A percentile compares a stretch with the other conserved stretches of the same genome.
Conservation (phyloP, 139 green algal species). For the Tetraselmis striata region DNA sequence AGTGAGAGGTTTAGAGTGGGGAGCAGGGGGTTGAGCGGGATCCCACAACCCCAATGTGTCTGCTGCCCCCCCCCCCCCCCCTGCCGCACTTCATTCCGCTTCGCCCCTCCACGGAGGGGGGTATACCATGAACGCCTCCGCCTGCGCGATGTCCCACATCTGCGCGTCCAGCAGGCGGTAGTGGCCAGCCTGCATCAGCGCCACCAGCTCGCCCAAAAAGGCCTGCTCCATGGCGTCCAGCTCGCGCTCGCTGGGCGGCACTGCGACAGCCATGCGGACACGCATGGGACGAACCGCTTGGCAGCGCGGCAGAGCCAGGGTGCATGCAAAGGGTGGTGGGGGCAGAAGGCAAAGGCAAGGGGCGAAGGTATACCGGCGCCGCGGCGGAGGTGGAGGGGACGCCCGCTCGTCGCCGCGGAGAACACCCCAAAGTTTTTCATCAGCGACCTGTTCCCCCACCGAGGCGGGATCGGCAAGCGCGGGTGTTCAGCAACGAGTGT, state of each 20-base stretch:
- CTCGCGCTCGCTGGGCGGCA: slow-evolving; percentile 7
- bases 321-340: too few relatives aligned
- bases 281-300: too few relatives aligned
- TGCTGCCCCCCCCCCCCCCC: too few relatives aligned
- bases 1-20: too few relatives aligned
- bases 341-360: slow-evolving; percentile 34
- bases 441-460: too few relatives aligned
- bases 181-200: slow-evolving; percentile 50
- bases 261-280: slow-evolving; percentile 21
- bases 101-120: too few relatives aligned
- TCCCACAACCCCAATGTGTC: too few relatives aligned
- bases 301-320: too few relatives aligned
- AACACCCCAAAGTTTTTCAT: neutral
- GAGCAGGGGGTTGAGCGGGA: too few relatives aligned
- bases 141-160: slow-evolving; percentile 56
- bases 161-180: slow-evolving; percentile 49
- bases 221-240: slow-evolving; percentile 44
- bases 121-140: slow-evolving; percentile 51
- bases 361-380: too few relatives aligned
- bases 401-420: neutral
- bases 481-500: neutral
- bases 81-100: too few relatives aligned
- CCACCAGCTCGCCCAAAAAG: slow-evolving; percentile 55
- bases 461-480: too few relatives aligned
- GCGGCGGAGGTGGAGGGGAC: neutral